A percentile compares a stretch with the other conserved stretches of the same genome.
Evolutionary conservation across 305 asterid species (phyloP).

Genomic region (Withania somnifera): DNA sequence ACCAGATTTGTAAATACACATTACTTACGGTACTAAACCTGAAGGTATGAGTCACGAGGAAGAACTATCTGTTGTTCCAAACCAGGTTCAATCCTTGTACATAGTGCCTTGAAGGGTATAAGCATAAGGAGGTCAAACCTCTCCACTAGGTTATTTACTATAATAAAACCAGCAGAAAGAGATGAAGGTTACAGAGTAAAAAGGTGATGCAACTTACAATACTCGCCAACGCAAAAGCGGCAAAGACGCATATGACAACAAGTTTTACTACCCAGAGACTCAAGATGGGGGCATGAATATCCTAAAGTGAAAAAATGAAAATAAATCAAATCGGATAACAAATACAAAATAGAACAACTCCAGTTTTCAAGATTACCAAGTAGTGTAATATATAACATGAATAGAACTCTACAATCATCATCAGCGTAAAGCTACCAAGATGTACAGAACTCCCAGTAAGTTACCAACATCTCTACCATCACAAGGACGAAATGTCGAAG

Average conservation of each 20-base stretch:
- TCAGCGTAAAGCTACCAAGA: neutral
- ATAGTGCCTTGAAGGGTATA: constrained; percentile 55
- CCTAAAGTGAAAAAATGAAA: constrained; percentile 33
- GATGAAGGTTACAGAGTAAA: constrained; percentile 2
- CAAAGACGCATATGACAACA: constrained; percentile 57
- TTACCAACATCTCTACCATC: neutral
- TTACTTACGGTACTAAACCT: constrained; percentile 34
- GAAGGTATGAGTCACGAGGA: constrained; percentile 96
- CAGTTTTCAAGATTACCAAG: neutral
- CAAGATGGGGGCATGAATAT: constrained; percentile 81
- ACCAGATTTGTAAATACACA: constrained; percentile 2
- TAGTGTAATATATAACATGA: neutral
- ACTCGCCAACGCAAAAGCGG: constrained; percentile 83
- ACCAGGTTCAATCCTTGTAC: constrained; percentile 94
- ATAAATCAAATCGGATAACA: neutral
- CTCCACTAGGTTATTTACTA: neutral
- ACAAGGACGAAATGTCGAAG: neutral
- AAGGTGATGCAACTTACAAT: constrained; percentile 48
- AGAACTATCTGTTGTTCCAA: constrained; percentile 96
- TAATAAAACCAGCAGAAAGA: constrained; percentile 11
- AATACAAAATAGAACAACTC: neutral
- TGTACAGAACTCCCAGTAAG: neutral
- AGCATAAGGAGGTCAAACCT: neutral
- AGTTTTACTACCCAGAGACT: constrained; percentile 82
- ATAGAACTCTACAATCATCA: neutral